A percentile compares a stretch with the other conserved stretches of the same genome.
Evolutionary conservation across 306 rosid species (phyloP).

Genomic region (Datisca glomerata): DNA sequence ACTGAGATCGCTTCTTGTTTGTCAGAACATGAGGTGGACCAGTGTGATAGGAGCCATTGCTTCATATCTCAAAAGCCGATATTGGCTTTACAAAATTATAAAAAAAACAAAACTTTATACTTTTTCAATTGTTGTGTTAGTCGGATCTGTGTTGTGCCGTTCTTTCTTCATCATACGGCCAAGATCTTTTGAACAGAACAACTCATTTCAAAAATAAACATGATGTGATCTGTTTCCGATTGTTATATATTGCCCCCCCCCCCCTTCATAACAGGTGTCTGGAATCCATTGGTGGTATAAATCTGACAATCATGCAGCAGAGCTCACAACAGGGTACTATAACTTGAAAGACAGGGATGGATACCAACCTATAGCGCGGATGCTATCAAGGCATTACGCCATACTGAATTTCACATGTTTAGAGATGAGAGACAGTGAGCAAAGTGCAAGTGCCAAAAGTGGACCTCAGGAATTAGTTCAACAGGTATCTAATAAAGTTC

Average conservation of each 20-base stretch:
- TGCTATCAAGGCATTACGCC: conserved; percentile 59
- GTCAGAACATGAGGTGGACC: too few species aligned
- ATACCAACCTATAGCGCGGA: conserved; percentile 76
- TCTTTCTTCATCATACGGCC: too few species aligned
- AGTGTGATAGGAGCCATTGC: too few species aligned
- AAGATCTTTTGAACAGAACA: too few species aligned
- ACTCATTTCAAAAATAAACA: too few species aligned
- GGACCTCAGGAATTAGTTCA: conserved; percentile 77
- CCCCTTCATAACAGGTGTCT: conserved; percentile 65
- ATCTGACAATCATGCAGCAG: conserved; percentile 66
- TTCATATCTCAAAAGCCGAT: too few species aligned
- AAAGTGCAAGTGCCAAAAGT: conserved; percentile 37
- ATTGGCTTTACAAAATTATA: too few species aligned
- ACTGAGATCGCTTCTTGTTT: too few species aligned
- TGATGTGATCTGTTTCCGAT: too few species aligned
- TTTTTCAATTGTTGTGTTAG: background rate
- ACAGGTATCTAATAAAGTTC: conserved; percentile 27
- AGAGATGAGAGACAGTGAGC: conserved; percentile 82
- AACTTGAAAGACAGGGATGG: conserved; percentile 70
- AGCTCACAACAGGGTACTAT: conserved; percentile 85
- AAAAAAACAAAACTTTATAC: conserved; percentile 3
- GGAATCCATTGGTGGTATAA: conserved; percentile 98
- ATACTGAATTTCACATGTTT: conserved; percentile 78
- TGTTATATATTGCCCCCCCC: too few species aligned
- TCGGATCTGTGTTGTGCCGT: too few species aligned